Evolutionary conservation across 345 rosid genomes (phyloP).

Genomic region (Linum trigynum): DNA sequence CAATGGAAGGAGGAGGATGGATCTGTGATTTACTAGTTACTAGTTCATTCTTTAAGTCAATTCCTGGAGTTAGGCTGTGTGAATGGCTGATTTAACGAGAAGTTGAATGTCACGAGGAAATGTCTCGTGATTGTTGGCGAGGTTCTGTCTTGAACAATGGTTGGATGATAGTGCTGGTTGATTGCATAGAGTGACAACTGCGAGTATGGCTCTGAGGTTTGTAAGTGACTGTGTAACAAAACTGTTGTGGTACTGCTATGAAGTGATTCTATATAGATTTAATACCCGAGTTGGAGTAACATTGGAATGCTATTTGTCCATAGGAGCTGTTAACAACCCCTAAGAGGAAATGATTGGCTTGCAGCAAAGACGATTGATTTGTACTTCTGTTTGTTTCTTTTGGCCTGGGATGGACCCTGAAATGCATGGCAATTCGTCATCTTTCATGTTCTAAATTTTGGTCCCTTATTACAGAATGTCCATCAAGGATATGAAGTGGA

Average conservation of each 20-base stretch:
- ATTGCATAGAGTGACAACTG: neutral
- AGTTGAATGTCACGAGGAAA: neutral
- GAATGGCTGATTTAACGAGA: no score
- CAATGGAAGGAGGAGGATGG: no score
- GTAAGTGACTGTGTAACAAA: neutral
- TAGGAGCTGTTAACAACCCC: neutral
- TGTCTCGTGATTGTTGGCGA: no score
- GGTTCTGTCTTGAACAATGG: neutral
- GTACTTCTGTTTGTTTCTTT: conserved; percentile 3
- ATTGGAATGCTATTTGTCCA: neutral
- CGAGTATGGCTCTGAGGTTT: neutral
- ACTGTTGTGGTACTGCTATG: neutral
- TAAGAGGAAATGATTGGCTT: no score
- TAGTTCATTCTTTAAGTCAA: neutral
- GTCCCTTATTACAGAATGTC: conserved; percentile 77
- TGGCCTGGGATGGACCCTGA: neutral
- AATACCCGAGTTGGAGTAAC: neutral
- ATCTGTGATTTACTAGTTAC: no score
- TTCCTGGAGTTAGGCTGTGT: neutral
- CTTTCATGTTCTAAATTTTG: no score
- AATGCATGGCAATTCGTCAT: neutral
- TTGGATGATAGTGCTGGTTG: no score
- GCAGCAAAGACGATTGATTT: neutral
- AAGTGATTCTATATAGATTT: neutral
- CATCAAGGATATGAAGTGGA: conserved; percentile 80